A percentile compares a stretch with the other conserved stretches of the same genome.
These are phyloP conservation scores for Pilaira anomala DNA, from an alignment of 192 early-diverging fungal species.

Conservation along the genomic window DNA sequence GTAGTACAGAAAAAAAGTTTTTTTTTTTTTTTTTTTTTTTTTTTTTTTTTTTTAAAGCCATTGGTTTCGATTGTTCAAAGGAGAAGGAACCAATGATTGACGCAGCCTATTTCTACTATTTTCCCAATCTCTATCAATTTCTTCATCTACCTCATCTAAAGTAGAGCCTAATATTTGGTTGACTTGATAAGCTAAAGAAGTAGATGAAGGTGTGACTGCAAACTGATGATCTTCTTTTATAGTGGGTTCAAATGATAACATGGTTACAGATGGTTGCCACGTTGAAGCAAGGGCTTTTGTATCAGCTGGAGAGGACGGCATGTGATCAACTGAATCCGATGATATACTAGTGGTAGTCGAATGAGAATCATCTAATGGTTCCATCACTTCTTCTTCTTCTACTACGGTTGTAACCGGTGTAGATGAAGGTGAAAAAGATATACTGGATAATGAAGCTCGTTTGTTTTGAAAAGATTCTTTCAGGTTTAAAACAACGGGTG, in stretches of 20 bases:
- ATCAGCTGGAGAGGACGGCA: slow-evolving; percentile 2
- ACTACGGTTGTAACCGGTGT: background rate
- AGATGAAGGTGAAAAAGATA: background rate
- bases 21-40: too few relatives aligned
- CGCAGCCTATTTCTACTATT: background rate
- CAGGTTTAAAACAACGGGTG: background rate
- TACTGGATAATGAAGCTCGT: too few relatives aligned
- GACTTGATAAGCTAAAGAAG: background rate
- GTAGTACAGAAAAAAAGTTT: too few relatives aligned
- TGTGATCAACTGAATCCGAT: slow-evolving; percentile 3
- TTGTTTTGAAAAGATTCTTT: background rate
- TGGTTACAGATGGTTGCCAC: slow-evolving; percentile 1
- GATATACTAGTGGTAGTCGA: background rate
- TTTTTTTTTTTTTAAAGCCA: too few relatives aligned
- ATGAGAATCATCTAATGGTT: background rate
- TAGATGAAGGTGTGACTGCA: background rate
- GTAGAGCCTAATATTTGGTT: slow-evolving; percentile 2
- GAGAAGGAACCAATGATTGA: background rate
- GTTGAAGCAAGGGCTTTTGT: background rate
- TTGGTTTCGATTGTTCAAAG: too few relatives aligned
- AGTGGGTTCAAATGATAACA: background rate
- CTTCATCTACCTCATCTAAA: slow-evolving; percentile 4
- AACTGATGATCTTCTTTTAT: too few relatives aligned
- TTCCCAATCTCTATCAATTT: slow-evolving; percentile 15
- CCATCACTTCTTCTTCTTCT: background rate